Evolutionary conservation across 768 basidiomycete genomes (phyloP).

Genomic region (Trametes elegans): DNA sequence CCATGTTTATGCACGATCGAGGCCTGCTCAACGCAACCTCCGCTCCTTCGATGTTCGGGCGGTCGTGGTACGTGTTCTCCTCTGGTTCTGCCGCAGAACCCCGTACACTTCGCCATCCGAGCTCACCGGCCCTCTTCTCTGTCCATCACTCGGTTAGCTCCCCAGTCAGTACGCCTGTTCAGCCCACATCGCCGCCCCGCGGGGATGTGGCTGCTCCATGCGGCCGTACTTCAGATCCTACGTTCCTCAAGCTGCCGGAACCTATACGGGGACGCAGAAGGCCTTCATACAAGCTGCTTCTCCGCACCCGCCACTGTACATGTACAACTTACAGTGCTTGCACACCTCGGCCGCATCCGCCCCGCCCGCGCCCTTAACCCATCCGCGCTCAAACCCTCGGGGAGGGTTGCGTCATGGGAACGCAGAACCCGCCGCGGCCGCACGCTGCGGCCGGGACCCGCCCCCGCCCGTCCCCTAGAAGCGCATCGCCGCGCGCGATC

Average conservation of each 20-base stretch:
- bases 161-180: not conserved
- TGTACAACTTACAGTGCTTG: no score
- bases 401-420: slow-evolving; percentile 9
- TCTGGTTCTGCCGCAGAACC: not conserved
- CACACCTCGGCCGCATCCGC: no score
- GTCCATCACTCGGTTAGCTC: not conserved
- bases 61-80: not conserved
- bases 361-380: no score
- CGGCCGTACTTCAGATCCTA: not conserved
- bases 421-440: not conserved
- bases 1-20: not conserved
- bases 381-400: not conserved
- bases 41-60: not conserved
- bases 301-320: not conserved
- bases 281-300: slow-evolving; percentile 6
- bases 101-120: not conserved
- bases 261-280: slow-evolving; percentile 1
- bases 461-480: no score
- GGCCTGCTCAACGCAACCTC: not conserved
- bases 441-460: not conserved
- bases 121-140: not conserved
- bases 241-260: slow-evolving; percentile 1
- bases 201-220: not conserved
- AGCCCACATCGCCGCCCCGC: not conserved
- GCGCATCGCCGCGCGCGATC: not conserved